Base-by-base conservation (phyloP, 371 early-diverging fungal genomes). In the Coemansia sp. region DNA sequence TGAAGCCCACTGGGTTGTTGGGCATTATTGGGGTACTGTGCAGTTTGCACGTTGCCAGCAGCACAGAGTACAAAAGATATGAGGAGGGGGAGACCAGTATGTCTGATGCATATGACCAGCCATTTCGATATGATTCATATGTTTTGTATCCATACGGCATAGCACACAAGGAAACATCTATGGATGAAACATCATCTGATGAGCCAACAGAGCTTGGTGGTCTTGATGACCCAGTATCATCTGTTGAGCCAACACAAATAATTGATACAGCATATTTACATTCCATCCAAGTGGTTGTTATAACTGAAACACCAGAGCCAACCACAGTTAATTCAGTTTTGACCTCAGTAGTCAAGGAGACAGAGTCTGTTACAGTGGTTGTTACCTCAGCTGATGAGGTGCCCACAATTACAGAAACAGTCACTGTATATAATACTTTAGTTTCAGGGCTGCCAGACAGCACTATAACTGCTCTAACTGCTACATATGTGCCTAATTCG, bases 391-490 rank as follows among this genome's bases (percentile, higher is more conserved):
- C 21, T 7, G 21, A 18, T 11, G 50, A 29, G 27, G 21, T 13
- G 22, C 50, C 61, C 14, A 29, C 37, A 5, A n/a, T 45, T 7
- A 59, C 59, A 8, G 59, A 58, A 13, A 65, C 59, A 4, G 57
- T 57, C 8, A 65, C 65, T 0, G 24, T 65, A 18, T 45, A 42
- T 6, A 40, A 63, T 10, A 63, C 64, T 2, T 5, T 45, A 22
- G 53, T 48, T 10, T 55, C 55, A 3, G 16, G 8, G 56, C 37
- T 31, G 56, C 56, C 34, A 7, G 56, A 16, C 13, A 56, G 56
- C 37, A 56, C 56, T 3, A 10, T 11, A 10, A 56, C 56, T 11
- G 56, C 34, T 2, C 10, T 31, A 14, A 31, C 34, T 3, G 37
- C 56, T 7, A 56, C 56, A 21, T n/a, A 10, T 18, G 18, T 27